These are phyloP conservation scores for Rubus parviflorus DNA, from an alignment of 306 rosid species.

Conservation along the genomic window DNA sequence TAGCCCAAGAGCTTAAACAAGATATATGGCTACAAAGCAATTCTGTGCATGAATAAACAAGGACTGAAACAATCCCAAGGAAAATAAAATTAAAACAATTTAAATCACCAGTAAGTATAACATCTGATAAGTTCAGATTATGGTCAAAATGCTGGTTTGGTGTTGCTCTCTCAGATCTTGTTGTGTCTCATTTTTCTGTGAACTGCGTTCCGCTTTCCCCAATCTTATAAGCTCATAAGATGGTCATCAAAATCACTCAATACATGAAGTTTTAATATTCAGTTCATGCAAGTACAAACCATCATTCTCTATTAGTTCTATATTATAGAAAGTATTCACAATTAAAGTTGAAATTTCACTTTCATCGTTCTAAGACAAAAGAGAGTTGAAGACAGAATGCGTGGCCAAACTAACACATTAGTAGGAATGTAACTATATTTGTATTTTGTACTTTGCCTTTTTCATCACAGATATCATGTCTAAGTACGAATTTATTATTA, in stretches of 20 bases:
- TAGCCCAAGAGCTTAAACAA: background rate
- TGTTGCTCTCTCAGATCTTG: background rate
- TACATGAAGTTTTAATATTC: background rate
- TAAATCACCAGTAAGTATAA: background rate
- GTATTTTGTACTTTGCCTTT: background rate
- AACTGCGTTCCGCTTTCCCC: background rate
- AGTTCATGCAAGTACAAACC: background rate
- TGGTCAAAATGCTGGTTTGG: background rate
- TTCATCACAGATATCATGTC: background rate
- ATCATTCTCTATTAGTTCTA: background rate
- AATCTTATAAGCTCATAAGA: background rate
- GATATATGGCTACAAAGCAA: too few relatives aligned
- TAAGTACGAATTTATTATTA: background rate
- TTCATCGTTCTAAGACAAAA: background rate
- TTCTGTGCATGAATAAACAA: too few relatives aligned
- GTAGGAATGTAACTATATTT: background rate
- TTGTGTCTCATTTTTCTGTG: background rate
- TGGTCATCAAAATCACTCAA: background rate
- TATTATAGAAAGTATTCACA: background rate
- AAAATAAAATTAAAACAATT: background rate
- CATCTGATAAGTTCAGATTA: background rate
- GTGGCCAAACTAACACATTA: background rate
- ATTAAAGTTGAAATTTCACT: background rate
- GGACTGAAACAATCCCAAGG: too few relatives aligned
- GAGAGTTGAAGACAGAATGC: background rate